Evolutionary conservation across 257 asterid species (phyloP), one percentile per base, ranked within the genome.

Genomic region (Fraxinus cuspidata): DNA sequence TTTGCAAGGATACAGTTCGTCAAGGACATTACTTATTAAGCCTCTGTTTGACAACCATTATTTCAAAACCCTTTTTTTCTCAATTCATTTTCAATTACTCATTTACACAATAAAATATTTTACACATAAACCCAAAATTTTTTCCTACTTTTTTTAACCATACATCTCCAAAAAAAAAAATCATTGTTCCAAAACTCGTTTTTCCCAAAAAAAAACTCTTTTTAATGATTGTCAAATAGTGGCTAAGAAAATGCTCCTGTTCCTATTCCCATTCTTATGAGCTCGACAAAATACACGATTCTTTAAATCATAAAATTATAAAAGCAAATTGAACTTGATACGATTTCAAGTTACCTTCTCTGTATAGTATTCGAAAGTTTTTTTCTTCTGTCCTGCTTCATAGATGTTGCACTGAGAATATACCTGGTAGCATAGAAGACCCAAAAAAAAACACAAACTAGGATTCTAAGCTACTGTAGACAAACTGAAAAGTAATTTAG

Each of bases 401-500:
- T 91, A 94, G 34, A 91, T 81, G 87, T 91, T 94, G 92, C 97
- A 94, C 63, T 92, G 97, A 1, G 98, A 94, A 77, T 86, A 87
- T 79, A 94, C 38, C 99, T 92, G 80, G 53, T 27, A 78, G 44
- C 23, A 69, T 0, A 35, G 42, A 37, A 44, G 19, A 77, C 32
- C 34, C 32, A 25, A 63, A 27, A 21, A 23, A 27, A 27, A 63
- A 27, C 34, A 63, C 35, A 8, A 63, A 25, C 69, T 63, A 25
- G 0, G 69, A 10, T 27, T 63, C 28, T 63, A 23, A 27, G 69
- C 32, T 27, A 25, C 16, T 2, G 19, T 63, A 31, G 34, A 63
- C 69, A 74, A 51, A 76, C 28, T 16, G 5, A 47, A 83, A 79
- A 12, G 34, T 23, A 27, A 63, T 25, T 63, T 63, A 63, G 18